Percentiles rank a stretch among this genome's conserved stretches.
phyloP scores from a whole-genome alignment of 2,329 filamentous ascomycete species.

The Chalaropsis thielavioides region DNA sequence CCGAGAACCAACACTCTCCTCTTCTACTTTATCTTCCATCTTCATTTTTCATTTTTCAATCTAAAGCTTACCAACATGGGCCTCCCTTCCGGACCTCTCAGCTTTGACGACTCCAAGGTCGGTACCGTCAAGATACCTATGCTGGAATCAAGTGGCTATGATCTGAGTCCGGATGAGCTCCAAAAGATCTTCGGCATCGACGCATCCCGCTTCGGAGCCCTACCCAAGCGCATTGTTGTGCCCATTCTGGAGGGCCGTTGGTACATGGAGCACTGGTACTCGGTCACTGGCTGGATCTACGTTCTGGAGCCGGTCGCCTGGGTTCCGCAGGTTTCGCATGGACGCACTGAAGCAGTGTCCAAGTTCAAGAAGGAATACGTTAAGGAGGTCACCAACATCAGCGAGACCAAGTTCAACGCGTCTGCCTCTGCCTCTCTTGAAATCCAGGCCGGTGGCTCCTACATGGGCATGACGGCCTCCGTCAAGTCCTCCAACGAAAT shows the following conservation, averaged over 20 bases:
- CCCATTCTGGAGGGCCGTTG: not conserved
- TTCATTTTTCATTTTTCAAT: too few relatives aligned
- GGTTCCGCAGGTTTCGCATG: not conserved
- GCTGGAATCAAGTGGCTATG: not conserved
- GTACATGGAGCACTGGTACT: not conserved
- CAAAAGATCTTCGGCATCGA: not conserved
- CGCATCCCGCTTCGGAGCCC: not conserved
- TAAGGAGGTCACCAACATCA: not conserved
- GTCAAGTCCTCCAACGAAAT: not conserved
- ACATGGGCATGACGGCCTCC: not conserved
- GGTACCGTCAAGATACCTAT: not conserved
- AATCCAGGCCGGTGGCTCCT: not conserved
- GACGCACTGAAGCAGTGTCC: not conserved
- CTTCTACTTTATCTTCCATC: too few relatives aligned
- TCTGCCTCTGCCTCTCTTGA: not conserved
- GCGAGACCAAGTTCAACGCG: not conserved
- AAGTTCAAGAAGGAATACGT: not conserved
- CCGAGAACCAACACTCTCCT: too few relatives aligned
- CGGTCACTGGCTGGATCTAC: not conserved
- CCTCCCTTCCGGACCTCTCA: not conserved
- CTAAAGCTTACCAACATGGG: not conserved
- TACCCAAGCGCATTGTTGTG: not conserved
- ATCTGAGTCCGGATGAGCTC: not conserved
- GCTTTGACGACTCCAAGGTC: not conserved
- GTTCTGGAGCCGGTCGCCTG: not conserved